Evolutionary conservation across 495 filamentous ascomycete species (phyloP), one percentile per base, ranked within the genome.

Genomic region (Jackrogersella multiformis): DNA sequence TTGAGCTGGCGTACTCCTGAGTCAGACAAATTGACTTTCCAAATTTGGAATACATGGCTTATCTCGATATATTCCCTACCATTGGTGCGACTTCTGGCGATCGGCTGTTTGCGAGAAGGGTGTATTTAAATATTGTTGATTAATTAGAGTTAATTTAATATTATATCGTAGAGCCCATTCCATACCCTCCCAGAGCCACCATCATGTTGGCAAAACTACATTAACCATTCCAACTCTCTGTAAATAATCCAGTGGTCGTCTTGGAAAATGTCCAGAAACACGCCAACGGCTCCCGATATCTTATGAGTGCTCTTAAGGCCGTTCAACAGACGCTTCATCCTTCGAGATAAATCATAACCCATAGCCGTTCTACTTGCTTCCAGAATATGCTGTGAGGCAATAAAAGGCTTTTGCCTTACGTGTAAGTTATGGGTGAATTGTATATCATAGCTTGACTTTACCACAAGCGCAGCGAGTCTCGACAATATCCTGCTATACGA

Each of bases 11-110:
- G 49, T n/a, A 53, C 49, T 18, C 18, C 49, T 36, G 32, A 36
- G 24, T 30, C 49, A 5, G 49, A 53, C 12, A 53, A 36, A 23
- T 36, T 30, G 28, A 53, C 49, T 23, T 53, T 53, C 30, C 49
- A 23, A n/a, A 13, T 53, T 6, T 53, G 32, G 28, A 53, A 53
- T 23, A 30, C 10, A 21, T 53, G 49, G 49, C 28, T 53, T 7
- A 30, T 53, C 2, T 53, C 49, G 21, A 20, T 53, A 23, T 53
- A 53, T 23, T 53, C 20, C 4, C 24, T 53, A 4, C 49, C 49
- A 6, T 18, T 53, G 1, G 18, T 53, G 4, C 49, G 49, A 36
- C 23, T 21, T 38, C 18, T 53, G 2, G 30, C 16, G 5, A 0
- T 38, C 4, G 49, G 49, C 2, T 30, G 45, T 18, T 49, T 2